phyloP scores from a whole-genome alignment of 495 filamentous ascomycete genomes.

The Parathielavia hyrcaniae region DNA sequence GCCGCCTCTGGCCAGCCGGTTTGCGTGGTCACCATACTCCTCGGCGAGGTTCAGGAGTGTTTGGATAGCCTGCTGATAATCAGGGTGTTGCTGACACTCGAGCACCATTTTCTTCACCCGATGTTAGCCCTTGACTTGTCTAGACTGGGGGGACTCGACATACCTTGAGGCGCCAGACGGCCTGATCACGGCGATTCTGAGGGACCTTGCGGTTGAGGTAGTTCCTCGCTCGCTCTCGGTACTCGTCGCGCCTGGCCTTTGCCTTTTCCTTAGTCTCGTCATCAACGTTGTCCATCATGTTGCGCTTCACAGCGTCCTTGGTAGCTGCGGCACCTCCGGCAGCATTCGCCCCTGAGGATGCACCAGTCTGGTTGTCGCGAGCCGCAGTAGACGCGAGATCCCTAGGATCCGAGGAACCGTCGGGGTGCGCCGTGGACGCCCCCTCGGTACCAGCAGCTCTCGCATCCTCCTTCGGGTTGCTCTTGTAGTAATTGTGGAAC shows the following conservation, averaged over 20 bases:
- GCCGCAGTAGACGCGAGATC: conserved; percentile 25
- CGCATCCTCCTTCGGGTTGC: conserved; percentile 50
- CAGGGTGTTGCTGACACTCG: conserved; percentile 87
- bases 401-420: conserved; percentile 23
- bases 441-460: conserved; percentile 30
- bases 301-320: conserved; percentile 44
- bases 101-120: conserved; percentile 76
- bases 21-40: conserved; percentile 72
- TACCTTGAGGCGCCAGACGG: conserved; percentile 79
- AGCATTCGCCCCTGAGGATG: conserved; percentile 49
- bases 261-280: conserved; percentile 58
- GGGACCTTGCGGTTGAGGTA: conserved; percentile 83
- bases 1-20: conserved; percentile 55
- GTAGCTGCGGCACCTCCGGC: conserved; percentile 46
- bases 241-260: conserved; percentile 36
- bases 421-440: conserved; percentile 27
- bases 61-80: conserved; percentile 84
- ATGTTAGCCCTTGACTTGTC: conserved; percentile 12
- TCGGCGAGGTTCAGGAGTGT: conserved; percentile 80
- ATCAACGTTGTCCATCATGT: conserved; percentile 47
- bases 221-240: conserved; percentile 54
- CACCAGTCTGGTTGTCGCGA: conserved; percentile 30
- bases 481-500: conserved; percentile 52
- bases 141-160: neutral
- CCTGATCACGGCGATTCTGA: conserved; percentile 88